phyloP scores from a whole-genome alignment of 2,329 filamentous ascomycete genomes.

The Pseudogymnoascus verrucosus region DNA sequence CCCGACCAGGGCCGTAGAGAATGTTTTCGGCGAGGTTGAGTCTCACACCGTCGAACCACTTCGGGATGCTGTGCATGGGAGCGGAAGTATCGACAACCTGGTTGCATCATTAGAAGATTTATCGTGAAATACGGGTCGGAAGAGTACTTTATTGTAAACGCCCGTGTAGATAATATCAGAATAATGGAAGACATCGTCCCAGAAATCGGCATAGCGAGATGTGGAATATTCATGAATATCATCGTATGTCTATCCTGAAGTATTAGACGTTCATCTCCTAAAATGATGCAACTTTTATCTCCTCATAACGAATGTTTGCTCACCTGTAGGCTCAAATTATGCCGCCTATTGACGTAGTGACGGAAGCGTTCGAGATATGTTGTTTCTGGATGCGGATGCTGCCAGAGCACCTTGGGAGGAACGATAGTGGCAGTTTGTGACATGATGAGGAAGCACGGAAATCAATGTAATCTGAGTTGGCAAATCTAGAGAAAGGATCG shows the following conservation, averaged over 20 bases:
- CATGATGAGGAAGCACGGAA: background rate
- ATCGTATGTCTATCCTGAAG: background rate
- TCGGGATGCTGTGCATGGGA: slow-evolving; percentile 60
- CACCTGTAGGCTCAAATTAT: background rate
- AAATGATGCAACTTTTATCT: background rate
- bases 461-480: background rate
- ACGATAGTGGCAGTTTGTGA: background rate
- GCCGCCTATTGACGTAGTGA: background rate
- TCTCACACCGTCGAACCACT: slow-evolving; percentile 64
- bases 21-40: slow-evolving; percentile 74
- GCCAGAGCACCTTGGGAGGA: background rate
- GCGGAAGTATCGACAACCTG: slow-evolving; percentile 58
- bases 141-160: background rate
- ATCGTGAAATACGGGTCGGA: background rate
- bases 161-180: background rate
- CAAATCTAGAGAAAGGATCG: background rate
- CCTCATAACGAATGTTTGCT: background rate
- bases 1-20: slow-evolving; percentile 59
- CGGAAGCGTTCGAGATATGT: background rate
- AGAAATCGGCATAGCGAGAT: background rate
- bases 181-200: background rate
- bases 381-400: background rate
- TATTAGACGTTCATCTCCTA: background rate
- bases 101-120: slow-evolving; percentile 13
- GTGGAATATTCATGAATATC: background rate